These are phyloP conservation scores for Globisporangium iwayamae DNA, from an alignment of 352 stramenopile genomes.

Conservation along the genomic window DNA sequence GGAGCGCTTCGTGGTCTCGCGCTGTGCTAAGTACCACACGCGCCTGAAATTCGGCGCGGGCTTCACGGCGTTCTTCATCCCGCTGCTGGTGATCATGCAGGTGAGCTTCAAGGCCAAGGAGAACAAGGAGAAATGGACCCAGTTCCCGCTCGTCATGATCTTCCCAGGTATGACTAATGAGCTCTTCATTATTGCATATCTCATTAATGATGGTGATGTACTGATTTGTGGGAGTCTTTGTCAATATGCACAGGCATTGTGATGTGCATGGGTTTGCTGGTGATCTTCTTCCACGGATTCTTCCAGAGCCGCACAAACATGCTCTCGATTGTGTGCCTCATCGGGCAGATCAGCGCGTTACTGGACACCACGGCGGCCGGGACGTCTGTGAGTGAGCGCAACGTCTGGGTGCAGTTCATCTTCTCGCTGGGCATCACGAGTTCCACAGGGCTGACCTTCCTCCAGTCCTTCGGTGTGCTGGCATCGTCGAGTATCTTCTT, in stretches of 20 bases:
- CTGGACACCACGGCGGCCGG: slow-evolving; percentile 72
- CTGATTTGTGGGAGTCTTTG: not conserved
- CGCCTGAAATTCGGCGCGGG: slow-evolving; percentile 66
- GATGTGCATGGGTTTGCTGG: slow-evolving; percentile 67
- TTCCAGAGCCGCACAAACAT: slow-evolving; percentile 56
- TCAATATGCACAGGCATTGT: slow-evolving; percentile 38
- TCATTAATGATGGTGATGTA: not conserved
- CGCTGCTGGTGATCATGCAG: slow-evolving; percentile 83
- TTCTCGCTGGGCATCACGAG: slow-evolving; percentile 82
- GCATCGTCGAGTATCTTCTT: slow-evolving; percentile 65
- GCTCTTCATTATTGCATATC: not conserved
- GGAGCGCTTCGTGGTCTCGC: slow-evolving; percentile 43
- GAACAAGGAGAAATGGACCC: slow-evolving; percentile 56
- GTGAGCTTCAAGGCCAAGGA: slow-evolving; percentile 79
- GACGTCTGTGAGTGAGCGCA: slow-evolving; percentile 72
- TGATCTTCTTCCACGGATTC: slow-evolving; percentile 54
- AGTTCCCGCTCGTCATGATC: slow-evolving; percentile 73
- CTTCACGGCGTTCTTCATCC: slow-evolving; percentile 82
- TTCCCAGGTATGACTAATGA: slow-evolving; percentile 42
- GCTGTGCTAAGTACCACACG: slow-evolving; percentile 66
- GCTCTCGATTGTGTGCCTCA: slow-evolving; percentile 59
- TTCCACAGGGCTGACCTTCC: slow-evolving; percentile 72
- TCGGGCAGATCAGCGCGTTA: slow-evolving; percentile 70
- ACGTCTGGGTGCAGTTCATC: slow-evolving; percentile 87
- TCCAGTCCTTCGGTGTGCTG: slow-evolving; percentile 61